Percentiles rank a stretch among this genome's conserved stretches.
Evolutionary conservation across 2,329 filamentous ascomycete species (phyloP).

Genomic region (Penicillium crustosum): DNA sequence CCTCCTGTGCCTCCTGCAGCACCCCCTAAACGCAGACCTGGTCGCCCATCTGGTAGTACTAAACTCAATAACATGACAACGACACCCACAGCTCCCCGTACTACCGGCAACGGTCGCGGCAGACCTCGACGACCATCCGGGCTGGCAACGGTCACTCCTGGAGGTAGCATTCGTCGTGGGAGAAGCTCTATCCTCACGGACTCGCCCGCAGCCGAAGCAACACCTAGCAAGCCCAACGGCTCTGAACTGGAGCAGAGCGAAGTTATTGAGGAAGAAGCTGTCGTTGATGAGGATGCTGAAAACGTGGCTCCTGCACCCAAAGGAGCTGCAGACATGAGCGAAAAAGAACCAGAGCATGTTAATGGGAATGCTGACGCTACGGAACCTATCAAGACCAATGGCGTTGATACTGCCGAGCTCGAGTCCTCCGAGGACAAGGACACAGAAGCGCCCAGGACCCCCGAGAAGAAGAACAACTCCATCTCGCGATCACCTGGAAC

Average conservation of each 20-base stretch:
- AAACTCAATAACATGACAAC: conserved; percentile 24
- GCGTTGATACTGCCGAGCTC: conserved; percentile 1
- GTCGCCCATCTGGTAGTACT: conserved; percentile 40
- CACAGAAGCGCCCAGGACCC: conserved; percentile 11
- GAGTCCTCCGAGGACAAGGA: conserved; percentile 10
- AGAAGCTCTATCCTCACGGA: conserved; percentile 37
- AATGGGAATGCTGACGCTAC: conserved; percentile 14
- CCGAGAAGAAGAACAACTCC: conserved; percentile 16
- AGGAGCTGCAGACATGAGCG: conserved; percentile 8
- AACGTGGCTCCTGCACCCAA: conserved; percentile 9
- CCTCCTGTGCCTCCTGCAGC: conserved; percentile 42
- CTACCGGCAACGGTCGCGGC: conserved; percentile 37
- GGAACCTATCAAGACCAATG: conserved; percentile 14
- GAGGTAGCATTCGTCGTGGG: conserved; percentile 35
- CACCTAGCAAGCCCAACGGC: conserved; percentile 26
- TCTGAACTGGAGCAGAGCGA: conserved; percentile 15
- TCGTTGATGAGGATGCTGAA: conserved; percentile 15
- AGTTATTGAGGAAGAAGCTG: conserved; percentile 14
- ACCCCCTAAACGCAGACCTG: conserved; percentile 36
- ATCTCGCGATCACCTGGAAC: conserved; percentile 19
- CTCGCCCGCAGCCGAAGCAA: conserved; percentile 30
- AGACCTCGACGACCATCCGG: conserved; percentile 38
- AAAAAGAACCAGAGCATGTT: conserved; percentile 1
- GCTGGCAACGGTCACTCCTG: conserved; percentile 33
- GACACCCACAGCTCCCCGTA: conserved; percentile 37